These are phyloP conservation scores for Neofusicoccum laricinum DNA, from an alignment of 2,329 filamentous ascomycete species.

Conservation along the genomic window DNA sequence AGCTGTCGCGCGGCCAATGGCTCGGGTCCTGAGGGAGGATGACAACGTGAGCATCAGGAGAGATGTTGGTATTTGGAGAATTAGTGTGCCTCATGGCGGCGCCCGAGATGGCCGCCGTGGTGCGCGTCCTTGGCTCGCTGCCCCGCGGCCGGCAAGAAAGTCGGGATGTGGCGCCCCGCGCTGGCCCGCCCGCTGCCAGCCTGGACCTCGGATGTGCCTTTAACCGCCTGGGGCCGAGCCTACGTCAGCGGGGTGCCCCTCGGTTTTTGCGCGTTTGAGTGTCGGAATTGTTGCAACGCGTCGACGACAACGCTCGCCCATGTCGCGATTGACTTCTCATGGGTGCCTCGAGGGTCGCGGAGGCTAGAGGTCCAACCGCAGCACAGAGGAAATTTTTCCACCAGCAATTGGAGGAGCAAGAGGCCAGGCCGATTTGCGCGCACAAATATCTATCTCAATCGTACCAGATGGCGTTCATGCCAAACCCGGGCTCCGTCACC, in stretches of 20 bases:
- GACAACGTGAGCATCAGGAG: conserved; percentile 9
- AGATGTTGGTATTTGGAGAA: not conserved
- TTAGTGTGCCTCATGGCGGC: not conserved
- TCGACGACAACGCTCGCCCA: too few relatives aligned
- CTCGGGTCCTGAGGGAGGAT: not conserved
- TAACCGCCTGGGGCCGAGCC: not conserved
- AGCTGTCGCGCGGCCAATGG: not conserved
- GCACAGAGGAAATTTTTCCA: too few relatives aligned
- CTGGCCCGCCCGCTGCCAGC: not conserved
- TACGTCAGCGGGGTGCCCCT: not conserved
- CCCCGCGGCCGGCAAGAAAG: conserved; percentile 11
- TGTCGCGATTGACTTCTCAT: too few relatives aligned
- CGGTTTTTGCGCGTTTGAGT: not conserved
- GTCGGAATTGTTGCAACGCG: too few relatives aligned
- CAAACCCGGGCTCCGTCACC: conserved; percentile 83
- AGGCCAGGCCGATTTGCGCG: too few relatives aligned
- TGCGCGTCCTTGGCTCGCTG: not conserved
- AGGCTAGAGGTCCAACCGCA: too few relatives aligned
- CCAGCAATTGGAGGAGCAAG: too few relatives aligned
- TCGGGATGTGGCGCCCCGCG: conserved; percentile 14
- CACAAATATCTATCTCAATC: conserved; percentile 50
- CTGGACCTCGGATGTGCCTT: conserved; percentile 7
- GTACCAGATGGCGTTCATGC: conserved; percentile 97
- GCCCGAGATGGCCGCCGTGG: not conserved
- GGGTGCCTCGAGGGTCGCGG: too few relatives aligned